A percentile compares a stretch with the other conserved stretches of the same genome.
These are phyloP conservation scores for Chaetomiaceae sp. DNA, from an alignment of 2,329 filamentous ascomycete species.

Conservation along the genomic window DNA sequence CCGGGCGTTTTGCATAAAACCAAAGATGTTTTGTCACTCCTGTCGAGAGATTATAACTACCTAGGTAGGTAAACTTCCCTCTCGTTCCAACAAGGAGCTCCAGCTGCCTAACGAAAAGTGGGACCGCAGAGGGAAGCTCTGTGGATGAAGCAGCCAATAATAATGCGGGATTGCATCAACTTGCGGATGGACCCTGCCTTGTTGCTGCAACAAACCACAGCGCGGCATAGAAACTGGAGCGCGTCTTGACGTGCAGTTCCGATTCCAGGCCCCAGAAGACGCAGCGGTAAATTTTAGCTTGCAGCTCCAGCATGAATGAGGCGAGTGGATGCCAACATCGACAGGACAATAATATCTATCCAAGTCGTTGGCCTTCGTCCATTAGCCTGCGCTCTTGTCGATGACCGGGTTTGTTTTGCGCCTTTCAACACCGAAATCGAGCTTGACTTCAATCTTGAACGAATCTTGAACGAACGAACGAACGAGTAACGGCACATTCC, in stretches of 20 bases:
- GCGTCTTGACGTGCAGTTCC: conserved; percentile 38
- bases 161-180: not conserved
- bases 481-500: not conserved
- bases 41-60: too few relatives aligned
- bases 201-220: conserved; percentile 15
- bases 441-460: not conserved
- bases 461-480: not conserved
- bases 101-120: too few relatives aligned
- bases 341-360: not conserved
- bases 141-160: conserved; percentile 8
- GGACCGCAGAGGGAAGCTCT: not conserved
- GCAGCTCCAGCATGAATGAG: conserved; percentile 17
- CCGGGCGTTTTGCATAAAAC: too few relatives aligned
- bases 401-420: not conserved
- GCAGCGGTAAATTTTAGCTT: conserved; percentile 16
- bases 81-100: too few relatives aligned
- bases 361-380: not conserved
- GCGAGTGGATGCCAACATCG: conserved; percentile 15
- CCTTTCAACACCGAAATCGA: not conserved
- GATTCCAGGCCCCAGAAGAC: too few relatives aligned
- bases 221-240: conserved; percentile 24
- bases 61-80: too few relatives aligned
- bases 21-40: too few relatives aligned
- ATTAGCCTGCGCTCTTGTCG: not conserved
- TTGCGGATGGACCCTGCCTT: not conserved